phyloP scores from a whole-genome alignment of 257 asterid genomes.

The Lithospermum erythrorhizon region DNA sequence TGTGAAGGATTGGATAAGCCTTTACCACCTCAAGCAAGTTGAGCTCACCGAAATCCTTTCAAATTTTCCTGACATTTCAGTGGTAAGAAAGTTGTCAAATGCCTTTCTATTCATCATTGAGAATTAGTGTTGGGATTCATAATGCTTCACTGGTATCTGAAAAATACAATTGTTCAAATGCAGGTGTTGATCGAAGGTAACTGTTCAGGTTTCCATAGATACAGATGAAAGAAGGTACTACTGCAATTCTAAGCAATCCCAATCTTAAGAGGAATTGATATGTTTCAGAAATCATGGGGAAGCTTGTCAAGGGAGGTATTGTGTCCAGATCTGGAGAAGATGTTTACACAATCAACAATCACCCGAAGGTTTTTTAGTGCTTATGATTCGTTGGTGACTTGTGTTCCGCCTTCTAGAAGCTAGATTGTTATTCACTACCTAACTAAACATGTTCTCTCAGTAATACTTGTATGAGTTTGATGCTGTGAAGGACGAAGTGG shows the following conservation, averaged over 20 bases:
- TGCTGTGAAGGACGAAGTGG: conserved; percentile 72
- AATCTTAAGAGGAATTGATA: conserved; percentile 14
- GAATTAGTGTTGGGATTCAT: background rate
- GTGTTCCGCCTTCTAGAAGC: background rate
- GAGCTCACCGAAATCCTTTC: conserved; percentile 63
- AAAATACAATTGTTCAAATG: conserved; percentile 7
- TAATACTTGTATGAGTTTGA: conserved; percentile 58
- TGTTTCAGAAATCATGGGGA: conserved; percentile 56
- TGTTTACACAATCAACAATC: conserved; percentile 38
- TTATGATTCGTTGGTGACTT: conserved; percentile 1
- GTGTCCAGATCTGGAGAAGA: conserved; percentile 50
- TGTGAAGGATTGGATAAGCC: conserved; percentile 69
- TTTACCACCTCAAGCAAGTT: conserved; percentile 56
- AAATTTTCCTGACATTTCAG: conserved; percentile 78
- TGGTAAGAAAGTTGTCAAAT: conserved; percentile 28
- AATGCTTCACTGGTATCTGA: background rate
- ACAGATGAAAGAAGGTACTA: conserved; percentile 11
- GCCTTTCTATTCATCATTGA: background rate
- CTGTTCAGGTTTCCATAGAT: conserved; percentile 16
- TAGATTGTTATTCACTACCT: conserved; percentile 2
- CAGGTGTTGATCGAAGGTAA: conserved; percentile 86
- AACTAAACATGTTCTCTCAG: conserved; percentile 18
- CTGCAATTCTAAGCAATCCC: conserved; percentile 10
- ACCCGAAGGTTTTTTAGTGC: conserved; percentile 32
- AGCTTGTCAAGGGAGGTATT: conserved; percentile 51